Conservation (phyloP, 2,329 filamentous ascomycete species). For the Phaeosphaeria sp. region DNA sequence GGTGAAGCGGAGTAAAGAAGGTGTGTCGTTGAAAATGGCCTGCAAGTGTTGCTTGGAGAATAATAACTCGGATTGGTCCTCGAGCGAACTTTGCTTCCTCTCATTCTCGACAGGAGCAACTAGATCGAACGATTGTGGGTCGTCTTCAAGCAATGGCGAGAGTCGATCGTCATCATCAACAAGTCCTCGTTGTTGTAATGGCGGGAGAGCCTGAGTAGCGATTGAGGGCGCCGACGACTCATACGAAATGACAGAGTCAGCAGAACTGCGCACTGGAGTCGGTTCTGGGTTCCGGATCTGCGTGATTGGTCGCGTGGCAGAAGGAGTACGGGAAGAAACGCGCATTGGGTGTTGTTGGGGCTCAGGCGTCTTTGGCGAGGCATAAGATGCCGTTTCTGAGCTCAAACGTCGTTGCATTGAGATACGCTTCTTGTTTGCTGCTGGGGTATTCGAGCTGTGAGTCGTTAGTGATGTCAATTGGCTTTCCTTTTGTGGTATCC, state of each 20-base stretch:
- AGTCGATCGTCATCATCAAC: conserved; percentile 53
- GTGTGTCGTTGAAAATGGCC: conserved; percentile 69
- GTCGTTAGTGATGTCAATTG: conserved; percentile 16
- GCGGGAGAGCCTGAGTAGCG: conserved; percentile 42
- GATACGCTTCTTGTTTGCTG: conserved; percentile 25
- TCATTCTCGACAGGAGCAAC: conserved; percentile 48
- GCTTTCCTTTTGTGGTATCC: background rate
- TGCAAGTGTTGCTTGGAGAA: conserved; percentile 71
- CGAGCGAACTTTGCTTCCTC: conserved; percentile 60
- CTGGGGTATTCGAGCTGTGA: conserved; percentile 29
- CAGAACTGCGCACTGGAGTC: conserved; percentile 39
- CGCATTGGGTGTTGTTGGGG: conserved; percentile 16
- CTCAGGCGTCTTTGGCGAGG: conserved; percentile 24
- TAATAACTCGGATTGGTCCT: conserved; percentile 69
- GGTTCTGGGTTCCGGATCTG: conserved; percentile 27
- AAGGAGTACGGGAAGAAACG: conserved; percentile 20
- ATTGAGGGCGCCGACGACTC: conserved; percentile 44
- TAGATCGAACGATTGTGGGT: conserved; percentile 62
- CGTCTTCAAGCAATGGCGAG: conserved; percentile 59
- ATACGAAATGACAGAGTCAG: conserved; percentile 45
- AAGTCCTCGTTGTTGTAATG: conserved; percentile 53
- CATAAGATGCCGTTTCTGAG: conserved; percentile 18
- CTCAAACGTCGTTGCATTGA: conserved; percentile 25
- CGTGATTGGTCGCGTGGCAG: conserved; percentile 12
- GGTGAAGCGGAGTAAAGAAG: conserved; percentile 70